Conservation (phyloP, 768 basidiomycete genomes). For the Leccinum obscurum region DNA sequence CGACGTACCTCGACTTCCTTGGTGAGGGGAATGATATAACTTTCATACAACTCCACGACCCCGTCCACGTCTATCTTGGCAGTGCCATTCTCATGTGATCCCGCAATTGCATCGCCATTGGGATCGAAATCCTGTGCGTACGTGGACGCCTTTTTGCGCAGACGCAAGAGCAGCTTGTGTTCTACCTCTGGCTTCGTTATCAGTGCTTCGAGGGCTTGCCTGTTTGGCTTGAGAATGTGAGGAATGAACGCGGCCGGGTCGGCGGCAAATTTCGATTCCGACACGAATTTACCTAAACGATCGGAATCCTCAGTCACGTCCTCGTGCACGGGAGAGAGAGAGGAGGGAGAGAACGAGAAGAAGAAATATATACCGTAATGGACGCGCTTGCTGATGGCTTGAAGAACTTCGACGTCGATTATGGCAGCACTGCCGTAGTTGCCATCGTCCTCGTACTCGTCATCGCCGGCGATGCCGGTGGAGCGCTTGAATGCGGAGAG, state of each 20-base stretch:
- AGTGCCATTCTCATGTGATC: slow-evolving; percentile 33
- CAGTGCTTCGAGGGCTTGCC: slow-evolving; percentile 72
- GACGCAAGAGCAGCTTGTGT: slow-evolving; percentile 71
- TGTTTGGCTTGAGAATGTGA: slow-evolving; percentile 82
- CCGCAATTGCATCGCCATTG: slow-evolving; percentile 54
- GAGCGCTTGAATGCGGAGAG: slow-evolving; percentile 67
- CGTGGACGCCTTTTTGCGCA: slow-evolving; percentile 80
- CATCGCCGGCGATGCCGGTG: slow-evolving; percentile 63
- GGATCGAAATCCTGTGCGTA: slow-evolving; percentile 83
- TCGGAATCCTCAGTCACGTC: slow-evolving; percentile 2
- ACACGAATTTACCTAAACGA: slow-evolving; percentile 91
- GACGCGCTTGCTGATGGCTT: slow-evolving; percentile 96
- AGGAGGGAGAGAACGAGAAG: slow-evolving; percentile 15
- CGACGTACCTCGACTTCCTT: slow-evolving; percentile 93
- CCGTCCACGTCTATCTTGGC: slow-evolving; percentile 89
- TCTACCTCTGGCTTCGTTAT: slow-evolving; percentile 99
- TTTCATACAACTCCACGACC: slow-evolving; percentile 91
- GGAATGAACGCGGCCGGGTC: slow-evolving; percentile 89
- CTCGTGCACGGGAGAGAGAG: background rate
- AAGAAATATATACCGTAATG: slow-evolving; percentile 76
- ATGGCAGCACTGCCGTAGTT: slow-evolving; percentile 97
- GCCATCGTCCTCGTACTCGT: slow-evolving; percentile 87
- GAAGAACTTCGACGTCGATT: slow-evolving; percentile 94
- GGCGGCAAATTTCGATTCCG: slow-evolving; percentile 93
- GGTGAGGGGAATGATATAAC: slow-evolving; percentile 94